A percentile compares a stretch with the other conserved stretches of the same genome.
These are phyloP conservation scores for Trypanosoma lewisi DNA, from an alignment of 208 protist species.

Conservation along the genomic window DNA sequence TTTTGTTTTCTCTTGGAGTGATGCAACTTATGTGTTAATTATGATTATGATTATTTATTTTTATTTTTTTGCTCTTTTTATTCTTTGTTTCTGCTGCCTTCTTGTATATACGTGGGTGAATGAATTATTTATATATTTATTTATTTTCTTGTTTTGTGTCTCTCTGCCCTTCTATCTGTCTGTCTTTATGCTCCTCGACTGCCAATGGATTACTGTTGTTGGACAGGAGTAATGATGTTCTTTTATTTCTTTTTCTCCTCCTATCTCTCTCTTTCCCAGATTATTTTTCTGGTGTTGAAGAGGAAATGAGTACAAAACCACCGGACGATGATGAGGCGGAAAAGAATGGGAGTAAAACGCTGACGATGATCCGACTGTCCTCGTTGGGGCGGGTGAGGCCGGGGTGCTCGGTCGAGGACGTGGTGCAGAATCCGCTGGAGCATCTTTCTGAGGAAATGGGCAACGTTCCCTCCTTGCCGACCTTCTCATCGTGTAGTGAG, in stretches of 20 bases:
- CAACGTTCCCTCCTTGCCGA: conserved; percentile 15
- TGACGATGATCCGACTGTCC: background rate
- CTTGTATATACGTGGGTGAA: too few species aligned
- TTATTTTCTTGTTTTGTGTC: too few species aligned
- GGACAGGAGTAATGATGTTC: too few species aligned
- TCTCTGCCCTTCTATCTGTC: too few species aligned
- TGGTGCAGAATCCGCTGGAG: conserved; percentile 3
- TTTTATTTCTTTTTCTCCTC: background rate
- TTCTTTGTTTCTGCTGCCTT: too few species aligned
- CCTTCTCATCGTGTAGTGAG: conserved; percentile 10
- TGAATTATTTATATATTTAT: too few species aligned
- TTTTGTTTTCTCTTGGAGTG: too few species aligned
- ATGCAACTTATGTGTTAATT: too few species aligned
- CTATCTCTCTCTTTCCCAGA: background rate
- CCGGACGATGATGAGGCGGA: background rate
- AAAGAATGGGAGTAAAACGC: background rate
- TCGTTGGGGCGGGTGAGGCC: background rate
- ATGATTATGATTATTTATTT: too few species aligned
- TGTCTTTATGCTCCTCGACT: too few species aligned
- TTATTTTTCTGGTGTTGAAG: background rate
- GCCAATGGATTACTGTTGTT: too few species aligned
- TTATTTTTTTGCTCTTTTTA: too few species aligned
- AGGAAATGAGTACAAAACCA: background rate
- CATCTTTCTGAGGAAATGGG: background rate
- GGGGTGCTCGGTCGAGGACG: background rate